Conservation (phyloP, 2,329 filamentous ascomycete species). For the Trichoderma sp. region DNA sequence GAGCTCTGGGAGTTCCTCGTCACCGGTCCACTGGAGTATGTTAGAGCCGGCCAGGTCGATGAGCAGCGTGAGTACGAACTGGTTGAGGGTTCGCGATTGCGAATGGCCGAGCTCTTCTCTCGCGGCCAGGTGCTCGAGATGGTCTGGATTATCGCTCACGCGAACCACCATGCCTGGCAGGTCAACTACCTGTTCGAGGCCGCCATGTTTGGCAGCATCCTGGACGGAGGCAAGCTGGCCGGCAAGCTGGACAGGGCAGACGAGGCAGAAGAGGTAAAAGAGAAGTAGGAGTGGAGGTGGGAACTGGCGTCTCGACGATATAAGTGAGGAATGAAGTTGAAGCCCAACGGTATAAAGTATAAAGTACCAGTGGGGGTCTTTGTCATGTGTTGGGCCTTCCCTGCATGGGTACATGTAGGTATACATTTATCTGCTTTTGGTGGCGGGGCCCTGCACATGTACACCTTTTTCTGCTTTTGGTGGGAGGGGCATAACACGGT, state of each 20-base stretch:
- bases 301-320: neutral
- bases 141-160: constrained; percentile 33
- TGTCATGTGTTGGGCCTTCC: neutral
- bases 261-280: neutral
- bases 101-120: constrained; percentile 35
- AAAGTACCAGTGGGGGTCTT: neutral
- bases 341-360: neutral
- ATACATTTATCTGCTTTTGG: too few species aligned
- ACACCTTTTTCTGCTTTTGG: neutral
- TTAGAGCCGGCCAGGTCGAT: constrained; percentile 30
- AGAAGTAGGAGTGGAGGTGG: neutral
- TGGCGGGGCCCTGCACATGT: neutral
- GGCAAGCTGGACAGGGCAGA: constrained; percentile 38
- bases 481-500: neutral
- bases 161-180: constrained; percentile 38
- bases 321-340: neutral
- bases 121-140: constrained; percentile 30
- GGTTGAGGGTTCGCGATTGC: constrained; percentile 28
- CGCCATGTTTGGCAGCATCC: constrained; percentile 42
- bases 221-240: constrained; percentile 37
- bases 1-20: constrained; percentile 32
- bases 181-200: constrained; percentile 40
- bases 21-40: constrained; percentile 31
- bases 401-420: too few species aligned
- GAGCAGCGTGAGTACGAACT: constrained; percentile 29